Percentiles rank a stretch among this genome's conserved stretches.
Evolutionary conservation across 768 basidiomycete species (phyloP).

Genomic region (Naganishia vaughanmartiniae): DNA sequence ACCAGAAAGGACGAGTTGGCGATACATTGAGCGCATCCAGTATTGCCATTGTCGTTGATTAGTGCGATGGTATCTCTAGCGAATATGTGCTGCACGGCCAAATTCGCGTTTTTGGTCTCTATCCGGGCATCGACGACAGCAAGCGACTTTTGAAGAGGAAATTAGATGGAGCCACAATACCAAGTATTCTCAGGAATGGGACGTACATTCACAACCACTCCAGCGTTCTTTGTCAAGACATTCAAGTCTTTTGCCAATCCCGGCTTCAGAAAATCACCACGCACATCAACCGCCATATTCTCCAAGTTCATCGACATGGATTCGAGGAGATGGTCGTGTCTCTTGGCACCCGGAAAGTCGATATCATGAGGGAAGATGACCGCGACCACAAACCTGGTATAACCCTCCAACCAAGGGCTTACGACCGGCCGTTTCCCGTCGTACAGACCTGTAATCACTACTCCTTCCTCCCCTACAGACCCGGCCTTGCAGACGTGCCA

Average conservation of each 20-base stretch:
- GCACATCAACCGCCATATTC: neutral
- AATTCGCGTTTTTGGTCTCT: slow-evolving; percentile 10
- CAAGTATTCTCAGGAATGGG: neutral
- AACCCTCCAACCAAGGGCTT: slow-evolving; percentile 7
- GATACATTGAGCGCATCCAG: neutral
- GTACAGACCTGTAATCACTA: neutral
- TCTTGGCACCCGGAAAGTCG: neutral
- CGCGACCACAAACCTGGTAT: slow-evolving; percentile 1
- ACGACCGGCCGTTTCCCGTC: slow-evolving; percentile 9
- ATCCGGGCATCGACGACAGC: neutral
- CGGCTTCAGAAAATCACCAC: neutral
- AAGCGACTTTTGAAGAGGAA: neutral
- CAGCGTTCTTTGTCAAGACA: slow-evolving; percentile 1
- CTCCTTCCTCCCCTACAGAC: neutral
- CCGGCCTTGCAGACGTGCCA: slow-evolving; percentile 10
- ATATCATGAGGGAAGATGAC: neutral
- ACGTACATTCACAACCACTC: neutral
- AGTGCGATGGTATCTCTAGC: slow-evolving; percentile 4
- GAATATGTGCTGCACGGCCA: neutral
- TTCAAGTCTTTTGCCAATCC: neutral
- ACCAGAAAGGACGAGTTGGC: slow-evolving; percentile 1
- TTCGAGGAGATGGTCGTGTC: neutral
- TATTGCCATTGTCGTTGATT: neutral
- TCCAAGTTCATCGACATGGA: slow-evolving; percentile 4
- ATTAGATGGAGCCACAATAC: neutral